Base-by-base conservation (phyloP, 2,329 filamentous ascomycete species). In the Colletotrichum shisoi region DNA sequence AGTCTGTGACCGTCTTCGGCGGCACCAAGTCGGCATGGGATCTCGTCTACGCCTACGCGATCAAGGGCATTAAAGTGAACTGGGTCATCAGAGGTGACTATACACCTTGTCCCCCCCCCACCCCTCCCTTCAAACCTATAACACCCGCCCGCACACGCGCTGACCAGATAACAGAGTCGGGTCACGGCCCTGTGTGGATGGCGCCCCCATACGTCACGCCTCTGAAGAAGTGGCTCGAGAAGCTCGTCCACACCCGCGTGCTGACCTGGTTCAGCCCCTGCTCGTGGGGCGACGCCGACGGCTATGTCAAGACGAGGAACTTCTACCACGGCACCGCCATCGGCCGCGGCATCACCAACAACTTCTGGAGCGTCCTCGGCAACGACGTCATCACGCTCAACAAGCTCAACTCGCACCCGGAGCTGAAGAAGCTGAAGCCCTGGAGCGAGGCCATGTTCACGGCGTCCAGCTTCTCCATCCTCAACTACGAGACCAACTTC, bases 261-360 rank as follows among this genome's bases (percentile, higher is more conserved):
- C 77, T 93, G 60, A 90, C 87, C 2, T 93, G 89, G 87, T 87
- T 94, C 76, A 89, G 86, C 58, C 91, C 91, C 0, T 93, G 90
- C 73, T 83, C 90, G 15, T 94, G 89, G 88, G 89, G 88, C 4
- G 80, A 82, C 1, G 84, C 82, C 2, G 88, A 88, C 72, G 89
- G 88, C 1, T 90, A 84, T 70, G 78, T 82, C 13, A 78, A 77
- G 12, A 79, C 86, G 2, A 82, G 87, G 3, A 73, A 76, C 11
- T 86, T 89, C 67, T 79, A 88, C 53, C 87, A 91, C 70, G 79
- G 81, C 24, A 89, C 85, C 0, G 76, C 79, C 40, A 60, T 89
- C 2, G 88, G 89, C 2, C 82, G 86, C 0, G 79, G 78, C 57
- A 74, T 90, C 21, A 83, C 86, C 4, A 79, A 84, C 45, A 74